Evolutionary conservation across 1,284 basidiomycete species (phyloP), one percentile per base, ranked within the genome.

Genomic region (Marasmius sp.): DNA sequence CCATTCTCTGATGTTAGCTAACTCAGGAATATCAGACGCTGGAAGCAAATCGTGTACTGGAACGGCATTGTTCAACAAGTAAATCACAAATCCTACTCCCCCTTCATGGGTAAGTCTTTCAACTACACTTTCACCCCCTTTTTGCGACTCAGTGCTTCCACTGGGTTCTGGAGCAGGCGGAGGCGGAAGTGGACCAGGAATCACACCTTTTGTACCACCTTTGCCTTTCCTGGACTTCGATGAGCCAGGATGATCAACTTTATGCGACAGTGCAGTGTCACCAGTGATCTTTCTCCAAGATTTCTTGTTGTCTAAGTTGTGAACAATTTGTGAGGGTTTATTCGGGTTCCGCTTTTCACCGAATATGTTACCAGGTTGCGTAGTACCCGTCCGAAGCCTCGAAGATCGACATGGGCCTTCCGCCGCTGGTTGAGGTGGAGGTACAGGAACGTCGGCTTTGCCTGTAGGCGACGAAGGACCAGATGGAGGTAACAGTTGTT

Each of bases 81-180:
- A 41, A 27, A 45, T 49, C n/a, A 63, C 57, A 22, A 55, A 45
- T 14, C 12, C n/a, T 18, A 60, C 59, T 61, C 61, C 59, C 45
- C 59, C 61, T 60, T 63, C 59, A 6, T 59, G 59, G 37, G 38
- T 14, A 49, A 63, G 43, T 27, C 49, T 9, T 37, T 54, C 34
- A 8, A 61, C 8, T 8, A 53, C 2, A 5, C 61, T 18, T 2
- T 64, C 9, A 58, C 62, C 10, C 10, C 18, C 10, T n/a, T n/a
- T n/a, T n/a, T 16, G 12, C 6, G 18, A 49, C 18, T 1, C 6
- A 27, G 11, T 27, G 27, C 11, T 14, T n/a, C 27, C 18, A 27
- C 48, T 49, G 3, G 48, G 18, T 20, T n/a, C 10, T 16, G 48
- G 48, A 49, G 27, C 27, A 14, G 43, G 43, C 27, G 2, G 2